A percentile compares a stretch with the other conserved stretches of the same genome.
These are phyloP conservation scores for Effrenium voratum DNA, from an alignment of 73 alveolate genomes.

Conservation along the genomic window DNA sequence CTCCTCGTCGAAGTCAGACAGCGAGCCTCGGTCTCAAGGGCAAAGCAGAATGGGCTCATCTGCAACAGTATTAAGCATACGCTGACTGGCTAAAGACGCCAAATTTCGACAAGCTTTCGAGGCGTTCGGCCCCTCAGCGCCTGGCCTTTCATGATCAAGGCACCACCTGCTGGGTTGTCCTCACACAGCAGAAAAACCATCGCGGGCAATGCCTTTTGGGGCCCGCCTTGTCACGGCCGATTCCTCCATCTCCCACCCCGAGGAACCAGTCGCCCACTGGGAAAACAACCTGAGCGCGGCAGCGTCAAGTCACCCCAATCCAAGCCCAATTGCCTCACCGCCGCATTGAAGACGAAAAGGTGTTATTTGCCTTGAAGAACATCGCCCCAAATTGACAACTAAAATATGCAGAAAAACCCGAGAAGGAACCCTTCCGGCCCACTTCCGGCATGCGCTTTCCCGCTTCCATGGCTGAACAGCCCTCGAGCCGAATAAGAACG, in stretches of 20 bases:
- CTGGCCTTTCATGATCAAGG: conserved; percentile 83
- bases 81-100: too few species aligned
- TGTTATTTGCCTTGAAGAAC: too few species aligned
- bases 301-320: neutral
- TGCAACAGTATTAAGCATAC: too few species aligned
- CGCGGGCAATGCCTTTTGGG: too few species aligned
- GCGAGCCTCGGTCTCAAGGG: conserved; percentile 34
- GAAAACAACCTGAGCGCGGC: conserved; percentile 25
- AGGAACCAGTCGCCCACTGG: conserved; percentile 89
- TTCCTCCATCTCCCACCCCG: conserved; percentile 79
- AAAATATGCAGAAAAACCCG: neutral
- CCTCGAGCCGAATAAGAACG: neutral
- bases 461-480: neutral
- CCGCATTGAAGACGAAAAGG: too few species aligned
- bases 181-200: too few species aligned
- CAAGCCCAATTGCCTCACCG: too few species aligned
- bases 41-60: too few species aligned
- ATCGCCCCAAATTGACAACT: neutral
- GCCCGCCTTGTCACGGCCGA: conserved; percentile 67
- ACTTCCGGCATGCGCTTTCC: too few species aligned
- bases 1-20: conserved; percentile 69
- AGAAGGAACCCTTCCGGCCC: too few species aligned
- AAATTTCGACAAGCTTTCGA: too few species aligned
- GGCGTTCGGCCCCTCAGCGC: neutral
- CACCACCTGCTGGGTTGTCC: conserved; percentile 85